Percentiles rank a stretch among this genome's conserved stretches.
phyloP scores from a whole-genome alignment of 2,329 filamentous ascomycete genomes.

The Cryoendolithus antarcticus region DNA sequence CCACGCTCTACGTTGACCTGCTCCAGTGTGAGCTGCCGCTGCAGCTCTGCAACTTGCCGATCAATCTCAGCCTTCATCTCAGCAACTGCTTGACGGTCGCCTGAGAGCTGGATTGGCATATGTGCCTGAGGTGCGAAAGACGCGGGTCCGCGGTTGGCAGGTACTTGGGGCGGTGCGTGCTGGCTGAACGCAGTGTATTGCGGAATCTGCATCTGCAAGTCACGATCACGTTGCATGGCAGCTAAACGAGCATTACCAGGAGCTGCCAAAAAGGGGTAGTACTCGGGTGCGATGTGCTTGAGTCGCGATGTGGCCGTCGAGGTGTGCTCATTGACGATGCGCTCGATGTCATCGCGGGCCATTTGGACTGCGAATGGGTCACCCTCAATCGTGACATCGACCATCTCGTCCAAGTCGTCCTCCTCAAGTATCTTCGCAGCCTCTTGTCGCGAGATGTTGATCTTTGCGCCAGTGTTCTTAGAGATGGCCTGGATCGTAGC shows the following conservation, averaged over 20 bases:
- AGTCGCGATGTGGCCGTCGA: constrained; percentile 72
- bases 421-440: constrained; percentile 44
- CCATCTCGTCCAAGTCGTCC: constrained; percentile 65
- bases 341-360: constrained; percentile 71
- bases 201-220: constrained; percentile 72
- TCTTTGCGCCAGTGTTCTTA: constrained; percentile 76
- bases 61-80: constrained; percentile 72
- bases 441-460: constrained; percentile 77
- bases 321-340: constrained; percentile 76
- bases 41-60: constrained; percentile 61
- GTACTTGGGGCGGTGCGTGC: constrained; percentile 52
- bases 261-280: constrained; percentile 89
- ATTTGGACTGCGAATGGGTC: constrained; percentile 78
- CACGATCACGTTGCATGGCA: constrained; percentile 58
- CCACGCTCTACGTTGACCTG: constrained; percentile 73
- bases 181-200: constrained; percentile 62
- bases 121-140: constrained; percentile 60
- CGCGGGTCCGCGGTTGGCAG: constrained; percentile 51
- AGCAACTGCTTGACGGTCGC: constrained; percentile 73
- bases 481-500: constrained; percentile 82
- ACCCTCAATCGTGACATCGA: constrained; percentile 82
- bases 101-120: constrained; percentile 71
- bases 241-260: constrained; percentile 56
- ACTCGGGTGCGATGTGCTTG: constrained; percentile 75
- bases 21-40: constrained; percentile 61